phyloP scores from a whole-genome alignment of 1,284 basidiomycete genomes.

The Meira nashicola region DNA sequence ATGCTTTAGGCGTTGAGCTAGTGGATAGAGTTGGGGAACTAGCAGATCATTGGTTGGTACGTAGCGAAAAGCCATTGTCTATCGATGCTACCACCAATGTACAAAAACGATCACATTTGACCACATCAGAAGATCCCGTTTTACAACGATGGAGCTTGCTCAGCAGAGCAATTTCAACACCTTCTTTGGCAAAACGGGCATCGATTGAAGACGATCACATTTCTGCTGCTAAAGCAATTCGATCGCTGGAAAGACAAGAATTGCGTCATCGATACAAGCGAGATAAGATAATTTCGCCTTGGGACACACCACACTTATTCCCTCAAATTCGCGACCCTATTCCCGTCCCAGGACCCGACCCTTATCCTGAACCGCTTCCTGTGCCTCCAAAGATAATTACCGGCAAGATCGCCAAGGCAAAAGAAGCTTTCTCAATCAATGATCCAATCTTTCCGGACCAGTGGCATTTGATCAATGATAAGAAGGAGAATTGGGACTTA shows the following conservation, averaged over 20 bases:
- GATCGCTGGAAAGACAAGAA: slow-evolving; percentile 44
- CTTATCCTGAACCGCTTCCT: slow-evolving; percentile 20
- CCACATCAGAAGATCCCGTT: slow-evolving; percentile 43
- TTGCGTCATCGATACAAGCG: slow-evolving; percentile 47
- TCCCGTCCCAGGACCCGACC: slow-evolving; percentile 29
- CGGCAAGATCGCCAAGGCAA: slow-evolving; percentile 29
- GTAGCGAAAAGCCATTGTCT: slow-evolving; percentile 53
- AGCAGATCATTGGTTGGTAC: slow-evolving; percentile 76
- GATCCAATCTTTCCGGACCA: slow-evolving; percentile 83
- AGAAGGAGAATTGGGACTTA: slow-evolving; percentile 63
- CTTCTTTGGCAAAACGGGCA: slow-evolving; percentile 15
- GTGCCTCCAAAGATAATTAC: slow-evolving; percentile 23
- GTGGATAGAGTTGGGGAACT: slow-evolving; percentile 85
- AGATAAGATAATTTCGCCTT: slow-evolving; percentile 45
- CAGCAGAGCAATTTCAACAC: slow-evolving; percentile 16
- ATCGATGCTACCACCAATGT: not conserved
- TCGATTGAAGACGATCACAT: slow-evolving; percentile 21
- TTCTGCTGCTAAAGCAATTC: slow-evolving; percentile 31
- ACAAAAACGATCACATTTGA: not conserved
- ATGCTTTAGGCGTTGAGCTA: slow-evolving; percentile 70
- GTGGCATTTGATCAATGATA: slow-evolving; percentile 67
- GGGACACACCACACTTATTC: slow-evolving; percentile 40
- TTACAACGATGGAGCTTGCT: slow-evolving; percentile 57
- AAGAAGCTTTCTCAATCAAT: slow-evolving; percentile 61
- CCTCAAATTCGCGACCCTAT: slow-evolving; percentile 32